phyloP scores from a whole-genome alignment of 768 basidiomycete genomes.

The Macrocybe gigantea region DNA sequence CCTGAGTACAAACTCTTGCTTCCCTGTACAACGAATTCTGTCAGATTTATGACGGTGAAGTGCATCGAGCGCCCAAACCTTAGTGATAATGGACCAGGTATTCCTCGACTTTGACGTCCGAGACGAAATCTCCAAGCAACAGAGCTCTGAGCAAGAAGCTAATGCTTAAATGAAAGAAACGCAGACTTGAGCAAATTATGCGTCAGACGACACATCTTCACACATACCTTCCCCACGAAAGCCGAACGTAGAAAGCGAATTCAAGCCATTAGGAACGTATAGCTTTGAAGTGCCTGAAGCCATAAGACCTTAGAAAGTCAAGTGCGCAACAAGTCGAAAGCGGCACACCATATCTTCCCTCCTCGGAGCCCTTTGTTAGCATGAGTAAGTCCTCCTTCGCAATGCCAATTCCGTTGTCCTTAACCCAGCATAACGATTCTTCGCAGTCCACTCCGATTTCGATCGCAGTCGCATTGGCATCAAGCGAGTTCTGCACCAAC shows the following conservation, averaged over 20 bases:
- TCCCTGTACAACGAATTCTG: conserved; percentile 34
- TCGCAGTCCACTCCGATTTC: conserved; percentile 69
- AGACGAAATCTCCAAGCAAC: conserved; percentile 77
- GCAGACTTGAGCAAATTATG: neutral
- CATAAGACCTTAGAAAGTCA: neutral
- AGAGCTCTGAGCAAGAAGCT: conserved; percentile 76
- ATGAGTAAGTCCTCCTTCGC: conserved; percentile 47
- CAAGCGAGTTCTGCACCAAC: conserved; percentile 85
- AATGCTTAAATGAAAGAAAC: conserved; percentile 47
- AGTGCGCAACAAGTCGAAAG: neutral
- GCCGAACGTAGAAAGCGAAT: conserved; percentile 65
- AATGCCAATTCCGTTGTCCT: conserved; percentile 83
- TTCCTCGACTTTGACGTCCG: conserved; percentile 57
- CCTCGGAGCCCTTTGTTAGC: conserved; percentile 46
- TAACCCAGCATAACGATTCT: conserved; percentile 81
- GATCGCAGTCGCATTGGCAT: conserved; percentile 66
- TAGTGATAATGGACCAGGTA: conserved; percentile 74
- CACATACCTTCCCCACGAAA: conserved; percentile 87
- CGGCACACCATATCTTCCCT: conserved; percentile 66
- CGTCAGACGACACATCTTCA: no score
- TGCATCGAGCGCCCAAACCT: conserved; percentile 35
- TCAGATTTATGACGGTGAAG: no score
- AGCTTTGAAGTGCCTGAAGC: conserved; percentile 68
- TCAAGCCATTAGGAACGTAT: conserved; percentile 44
- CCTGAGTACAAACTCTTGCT: conserved; percentile 66